Evolutionary conservation across 1,139 yeast species (phyloP).

Genomic region (Candida tropicalis): DNA sequence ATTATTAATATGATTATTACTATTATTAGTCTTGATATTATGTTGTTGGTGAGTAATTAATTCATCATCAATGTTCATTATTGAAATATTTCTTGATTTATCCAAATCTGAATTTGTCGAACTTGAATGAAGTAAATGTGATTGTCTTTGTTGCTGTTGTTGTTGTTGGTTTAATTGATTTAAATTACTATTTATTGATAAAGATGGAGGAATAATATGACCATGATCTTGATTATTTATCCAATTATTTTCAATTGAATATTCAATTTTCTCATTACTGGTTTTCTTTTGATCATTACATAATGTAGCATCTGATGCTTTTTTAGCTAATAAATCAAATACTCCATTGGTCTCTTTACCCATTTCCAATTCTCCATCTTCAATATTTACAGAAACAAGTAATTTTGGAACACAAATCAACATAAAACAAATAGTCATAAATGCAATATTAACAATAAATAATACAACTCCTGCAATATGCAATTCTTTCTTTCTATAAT

Average conservation of each 20-base stretch:
- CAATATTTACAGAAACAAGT: not conserved
- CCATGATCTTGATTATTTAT: constrained; percentile 4
- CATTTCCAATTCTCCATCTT: not conserved
- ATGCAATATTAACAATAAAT: constrained; percentile 19
- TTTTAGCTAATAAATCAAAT: constrained; percentile 11
- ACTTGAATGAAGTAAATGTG: constrained; percentile 1
- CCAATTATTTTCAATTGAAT: constrained; percentile 13
- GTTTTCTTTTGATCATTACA: not conserved
- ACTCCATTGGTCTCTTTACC: not conserved
- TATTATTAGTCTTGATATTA: too few relatives aligned
- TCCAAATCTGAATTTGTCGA: constrained; percentile 4
- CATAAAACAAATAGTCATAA: constrained; percentile 13
- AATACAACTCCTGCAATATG: constrained; percentile 10
- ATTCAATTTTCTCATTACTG: not conserved
- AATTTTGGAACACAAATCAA: constrained; percentile 7
- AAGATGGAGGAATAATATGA: constrained; percentile 8
- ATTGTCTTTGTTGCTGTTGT: not conserved
- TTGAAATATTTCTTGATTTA: constrained; percentile 6
- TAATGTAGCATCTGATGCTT: constrained; percentile 14
- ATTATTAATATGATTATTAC: too few relatives aligned
- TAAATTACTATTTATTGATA: constrained; percentile 4
- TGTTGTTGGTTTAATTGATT: not conserved
- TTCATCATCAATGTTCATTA: constrained; percentile 13
- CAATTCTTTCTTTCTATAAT: not conserved
- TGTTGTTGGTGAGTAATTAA: not conserved